These are phyloP conservation scores for Scedosporium dehoogii DNA, from an alignment of 2,329 filamentous ascomycete genomes.

Conservation along the genomic window DNA sequence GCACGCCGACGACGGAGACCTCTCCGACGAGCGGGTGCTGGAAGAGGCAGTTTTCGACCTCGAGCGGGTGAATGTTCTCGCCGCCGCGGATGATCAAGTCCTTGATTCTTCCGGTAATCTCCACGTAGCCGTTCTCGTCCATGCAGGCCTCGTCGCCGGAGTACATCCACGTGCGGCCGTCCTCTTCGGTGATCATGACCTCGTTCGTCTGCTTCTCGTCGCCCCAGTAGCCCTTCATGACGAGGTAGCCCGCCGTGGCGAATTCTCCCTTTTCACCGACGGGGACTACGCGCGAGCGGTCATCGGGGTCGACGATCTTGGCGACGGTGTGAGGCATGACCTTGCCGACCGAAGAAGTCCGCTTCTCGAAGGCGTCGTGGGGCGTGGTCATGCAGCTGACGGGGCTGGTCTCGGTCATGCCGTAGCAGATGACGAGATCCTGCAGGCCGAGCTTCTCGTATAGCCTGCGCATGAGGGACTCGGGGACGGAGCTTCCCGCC, in stretches of 20 bases:
- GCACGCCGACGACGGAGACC: slow-evolving; percentile 73
- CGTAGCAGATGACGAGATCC: slow-evolving; percentile 88
- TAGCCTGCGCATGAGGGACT: slow-evolving; percentile 67
- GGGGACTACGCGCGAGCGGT: slow-evolving; percentile 49
- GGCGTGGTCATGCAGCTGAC: slow-evolving; percentile 76
- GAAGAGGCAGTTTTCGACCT: slow-evolving; percentile 82
- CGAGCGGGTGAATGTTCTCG: slow-evolving; percentile 91
- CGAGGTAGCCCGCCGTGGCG: slow-evolving; percentile 70
- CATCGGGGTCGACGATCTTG: slow-evolving; percentile 63
- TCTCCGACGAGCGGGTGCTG: slow-evolving; percentile 61
- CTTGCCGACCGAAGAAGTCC: slow-evolving; percentile 68
- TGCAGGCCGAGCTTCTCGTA: slow-evolving; percentile 65
- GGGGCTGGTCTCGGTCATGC: slow-evolving; percentile 85
- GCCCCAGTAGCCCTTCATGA: slow-evolving; percentile 89
- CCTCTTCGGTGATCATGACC: slow-evolving; percentile 43
- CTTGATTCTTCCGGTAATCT: slow-evolving; percentile 86
- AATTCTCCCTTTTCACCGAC: slow-evolving; percentile 67
- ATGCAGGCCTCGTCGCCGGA: slow-evolving; percentile 88
- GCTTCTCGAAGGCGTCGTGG: slow-evolving; percentile 60
- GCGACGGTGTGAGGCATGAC: slow-evolving; percentile 69
- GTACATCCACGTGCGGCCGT: slow-evolving; percentile 68
- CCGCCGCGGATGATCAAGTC: slow-evolving; percentile 92
- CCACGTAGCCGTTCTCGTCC: slow-evolving; percentile 72
- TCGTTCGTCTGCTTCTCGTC: slow-evolving; percentile 60
- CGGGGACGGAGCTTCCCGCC: slow-evolving; percentile 76